Evolutionary conservation across 768 basidiomycete genomes (phyloP).

Genomic region (Lentinus brumalis): DNA sequence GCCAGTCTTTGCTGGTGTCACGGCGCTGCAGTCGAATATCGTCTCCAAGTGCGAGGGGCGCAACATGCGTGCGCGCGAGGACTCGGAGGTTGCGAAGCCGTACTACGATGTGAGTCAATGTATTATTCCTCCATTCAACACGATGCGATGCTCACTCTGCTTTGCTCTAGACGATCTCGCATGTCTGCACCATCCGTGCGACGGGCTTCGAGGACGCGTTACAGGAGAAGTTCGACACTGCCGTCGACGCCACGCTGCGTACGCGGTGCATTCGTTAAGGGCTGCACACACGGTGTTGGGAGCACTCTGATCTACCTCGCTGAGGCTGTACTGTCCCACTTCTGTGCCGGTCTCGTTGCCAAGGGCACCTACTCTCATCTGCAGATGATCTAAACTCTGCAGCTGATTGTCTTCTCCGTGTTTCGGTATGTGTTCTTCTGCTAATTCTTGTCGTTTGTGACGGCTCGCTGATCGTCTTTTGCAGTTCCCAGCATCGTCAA

Average conservation of each 20-base stretch:
- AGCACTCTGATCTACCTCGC: slow-evolving; percentile 85
- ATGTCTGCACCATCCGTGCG: slow-evolving; percentile 82
- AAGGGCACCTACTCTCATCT: slow-evolving; percentile 82
- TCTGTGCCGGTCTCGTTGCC: slow-evolving; percentile 81
- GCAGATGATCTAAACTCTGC: slow-evolving; percentile 87
- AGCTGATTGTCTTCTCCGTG: slow-evolving; percentile 90
- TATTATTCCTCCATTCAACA: slow-evolving; percentile 7
- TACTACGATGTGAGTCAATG: slow-evolving; percentile 75
- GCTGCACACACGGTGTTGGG: slow-evolving; percentile 79
- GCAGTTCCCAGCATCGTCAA: slow-evolving; percentile 80
- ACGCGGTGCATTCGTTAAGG: slow-evolving; percentile 84
- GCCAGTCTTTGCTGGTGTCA: slow-evolving; percentile 76
- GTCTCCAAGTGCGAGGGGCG: slow-evolving; percentile 69
- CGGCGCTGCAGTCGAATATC: slow-evolving; percentile 72
- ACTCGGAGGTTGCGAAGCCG: slow-evolving; percentile 73
- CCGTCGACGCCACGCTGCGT: slow-evolving; percentile 67
- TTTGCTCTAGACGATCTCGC: slow-evolving; percentile 61
- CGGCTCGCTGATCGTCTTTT: slow-evolving; percentile 8
- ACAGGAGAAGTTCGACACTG: slow-evolving; percentile 63
- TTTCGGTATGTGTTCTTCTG: slow-evolving; percentile 81
- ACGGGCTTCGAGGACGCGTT: slow-evolving; percentile 85
- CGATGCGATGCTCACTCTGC: background rate
- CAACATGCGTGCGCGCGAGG: slow-evolving; percentile 89
- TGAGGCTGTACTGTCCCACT: slow-evolving; percentile 89
- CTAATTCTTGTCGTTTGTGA: background rate